phyloP scores from a whole-genome alignment of 1,284 basidiomycete species.

The Stereum hirsutum region DNA sequence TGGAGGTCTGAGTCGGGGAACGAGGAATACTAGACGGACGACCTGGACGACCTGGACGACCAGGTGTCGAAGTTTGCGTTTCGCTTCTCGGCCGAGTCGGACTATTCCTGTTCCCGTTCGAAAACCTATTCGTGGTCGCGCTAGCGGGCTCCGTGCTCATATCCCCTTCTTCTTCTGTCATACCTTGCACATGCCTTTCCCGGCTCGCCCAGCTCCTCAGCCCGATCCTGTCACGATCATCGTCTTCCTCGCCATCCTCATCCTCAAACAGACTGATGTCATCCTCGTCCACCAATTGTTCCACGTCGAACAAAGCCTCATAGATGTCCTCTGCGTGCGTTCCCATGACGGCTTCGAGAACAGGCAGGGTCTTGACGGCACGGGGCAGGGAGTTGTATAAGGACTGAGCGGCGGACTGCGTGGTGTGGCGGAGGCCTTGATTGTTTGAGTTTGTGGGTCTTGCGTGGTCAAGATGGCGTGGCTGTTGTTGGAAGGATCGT shows the following conservation, averaged over 20 bases:
- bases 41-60: not conserved
- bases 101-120: conserved; percentile 10
- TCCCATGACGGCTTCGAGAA: conserved; percentile 65
- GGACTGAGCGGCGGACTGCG: conserved; percentile 40
- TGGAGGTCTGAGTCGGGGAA: conserved; percentile 2
- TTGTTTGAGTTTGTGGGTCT: no score
- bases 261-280: conserved; percentile 25
- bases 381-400: conserved; percentile 60
- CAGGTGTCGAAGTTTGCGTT: not conserved
- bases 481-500: conserved; percentile 53
- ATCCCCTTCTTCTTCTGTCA: conserved; percentile 17
- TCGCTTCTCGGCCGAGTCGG: conserved; percentile 5
- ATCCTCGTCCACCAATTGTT: conserved; percentile 34
- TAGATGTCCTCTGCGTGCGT: conserved; percentile 54
- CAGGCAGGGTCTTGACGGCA: conserved; percentile 59
- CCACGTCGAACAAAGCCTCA: conserved; percentile 71
- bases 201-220: conserved; percentile 12
- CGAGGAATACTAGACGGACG: conserved; percentile 10
- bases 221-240: conserved; percentile 23
- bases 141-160: conserved; percentile 4
- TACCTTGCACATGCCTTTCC: no score
- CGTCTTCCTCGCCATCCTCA: conserved; percentile 36
- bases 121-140: no score
- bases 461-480: no score
- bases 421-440: no score